These are phyloP conservation scores for Poronia punctata DNA, from an alignment of 495 filamentous ascomycete species.

Conservation along the genomic window DNA sequence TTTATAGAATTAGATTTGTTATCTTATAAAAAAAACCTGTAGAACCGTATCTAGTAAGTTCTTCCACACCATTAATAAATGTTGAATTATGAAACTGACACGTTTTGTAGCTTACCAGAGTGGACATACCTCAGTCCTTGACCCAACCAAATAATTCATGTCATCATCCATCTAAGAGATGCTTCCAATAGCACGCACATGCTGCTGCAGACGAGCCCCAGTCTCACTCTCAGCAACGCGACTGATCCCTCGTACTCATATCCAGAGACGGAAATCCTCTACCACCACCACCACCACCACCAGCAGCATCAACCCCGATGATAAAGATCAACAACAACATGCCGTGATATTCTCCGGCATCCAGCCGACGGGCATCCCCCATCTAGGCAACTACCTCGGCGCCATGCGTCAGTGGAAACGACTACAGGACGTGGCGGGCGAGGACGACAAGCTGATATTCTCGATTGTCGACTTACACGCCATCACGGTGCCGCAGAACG, in stretches of 20 bases:
- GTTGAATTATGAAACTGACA: too few relatives aligned
- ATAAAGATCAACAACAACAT: slow-evolving; percentile 10
- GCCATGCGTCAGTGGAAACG: slow-evolving; percentile 81
- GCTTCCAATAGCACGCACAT: slow-evolving; percentile 14
- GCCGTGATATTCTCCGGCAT: slow-evolving; percentile 85
- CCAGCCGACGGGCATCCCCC: slow-evolving; percentile 92
- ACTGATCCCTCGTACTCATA: slow-evolving; percentile 1
- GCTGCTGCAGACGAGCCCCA: slow-evolving; percentile 18
- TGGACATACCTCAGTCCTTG: too few relatives aligned
- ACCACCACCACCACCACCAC: not conserved
- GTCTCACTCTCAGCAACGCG: slow-evolving; percentile 12
- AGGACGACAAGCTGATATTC: slow-evolving; percentile 59
- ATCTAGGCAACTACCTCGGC: slow-evolving; percentile 92
- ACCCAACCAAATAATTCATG: too few relatives aligned
- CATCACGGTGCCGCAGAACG: slow-evolving; percentile 67
- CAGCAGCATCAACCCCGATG: slow-evolving; percentile 12
- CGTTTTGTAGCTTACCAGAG: too few relatives aligned
- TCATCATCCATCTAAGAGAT: not conserved
- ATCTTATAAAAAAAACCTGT: too few relatives aligned
- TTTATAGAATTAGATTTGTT: too few relatives aligned
- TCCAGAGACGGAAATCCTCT: not conserved
- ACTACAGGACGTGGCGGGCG: slow-evolving; percentile 58
- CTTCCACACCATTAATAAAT: too few relatives aligned
- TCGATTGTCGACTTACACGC: slow-evolving; percentile 91
- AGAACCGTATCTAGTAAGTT: too few relatives aligned